Evolutionary conservation across 2,329 filamentous ascomycete genomes (phyloP), one percentile per base, ranked within the genome.

Genomic region (Alternaria gaisen): DNA sequence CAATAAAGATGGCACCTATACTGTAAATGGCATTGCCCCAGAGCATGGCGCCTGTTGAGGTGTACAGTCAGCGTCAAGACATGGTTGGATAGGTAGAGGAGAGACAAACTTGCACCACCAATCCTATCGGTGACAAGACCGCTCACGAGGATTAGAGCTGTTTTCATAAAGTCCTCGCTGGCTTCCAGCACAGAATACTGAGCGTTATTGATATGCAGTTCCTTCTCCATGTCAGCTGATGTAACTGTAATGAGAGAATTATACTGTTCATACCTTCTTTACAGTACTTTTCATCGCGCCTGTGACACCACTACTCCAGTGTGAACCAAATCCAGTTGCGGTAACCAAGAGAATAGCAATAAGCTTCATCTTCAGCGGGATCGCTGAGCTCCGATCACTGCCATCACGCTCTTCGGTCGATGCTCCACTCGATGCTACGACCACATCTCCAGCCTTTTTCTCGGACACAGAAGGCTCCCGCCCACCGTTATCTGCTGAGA

Each of bases 121-220:
- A 87, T 81, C 10, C 84, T 81, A 64, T 88, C 87, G 0, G 86
- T 88, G 1, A 88, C 69, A 2, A 87, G 64, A 1, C 87, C 87
- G 22, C 82, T 86, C 26, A 81, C 59, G 0, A 88, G 73, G 20
- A 89, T 86, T 3, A 89, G 72, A 0, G 82, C 79, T 0, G 85
- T 87, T 14, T 83, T 83, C 84, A 89, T 88, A 58, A 89, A 89
- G 67, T 88, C 83, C 63, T 88, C 84, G 43, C 86, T 88, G 0
- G 86, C 84, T 65, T 87, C 85, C 0, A 89, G 79, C 0, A 88
- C 77, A 0, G 87, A 82, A 66, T 84, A 89, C 66, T 88, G 83
- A 0, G 83, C 83, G 66, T 89, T 89, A 70, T 84, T 84, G 69
- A 89, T 88, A 47, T 84, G 63, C 42, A 89, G 79, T 80, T 87